Evolutionary conservation across 805 yeast species (phyloP), one percentile per base, ranked within the genome.

Genomic region (Starmerella gropengiesseri): DNA sequence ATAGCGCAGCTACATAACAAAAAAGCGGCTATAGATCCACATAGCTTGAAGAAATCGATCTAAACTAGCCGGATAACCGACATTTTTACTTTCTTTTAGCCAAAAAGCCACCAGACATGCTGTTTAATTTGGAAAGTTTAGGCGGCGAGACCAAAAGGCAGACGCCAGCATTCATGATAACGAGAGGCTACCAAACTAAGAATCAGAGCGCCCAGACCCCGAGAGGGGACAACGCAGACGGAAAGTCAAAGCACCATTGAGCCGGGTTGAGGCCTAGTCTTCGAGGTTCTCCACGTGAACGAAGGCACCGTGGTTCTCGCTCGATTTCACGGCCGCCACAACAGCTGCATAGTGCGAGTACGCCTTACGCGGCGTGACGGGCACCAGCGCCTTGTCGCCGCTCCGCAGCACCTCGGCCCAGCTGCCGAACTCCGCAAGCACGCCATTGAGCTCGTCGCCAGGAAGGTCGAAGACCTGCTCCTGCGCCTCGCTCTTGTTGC

Each of bases 311-410:
- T 48, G 51, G 30, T 50, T 45, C 42, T 56, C 44, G 14, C 84
- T 74, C 45, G 91, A 78, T 51, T 80, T 78, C 28, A 89, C 63
- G 46, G 83, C 81, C 21, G 95, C 97, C 43, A 75, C 94, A 45
- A 89, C 75, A 53, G 84, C 73, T 6, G 95, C 95, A 60, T 87
- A 74, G 62, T 89, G 97, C 62, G 87, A 95, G 77, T 81, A 87
- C 5, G 93, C 85, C 48, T 68, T 71, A 49, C 74, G 79, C 20
- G 95, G 94, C n/a, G 77, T 69, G 31, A 74, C 20, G 12, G 26
- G 11, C 40, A 79, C 62, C 42, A 73, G 50, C 3, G 66, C 55
- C 63, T 81, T 81, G 60, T 82, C 84, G 50, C 74, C 73, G 44
- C 69, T 65, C 20, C 16, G 50, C 22, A 81, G 78, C n/a, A 86